Conservation (phyloP, 2,329 filamentous ascomycete species). For the Neurospora sp. region DNA sequence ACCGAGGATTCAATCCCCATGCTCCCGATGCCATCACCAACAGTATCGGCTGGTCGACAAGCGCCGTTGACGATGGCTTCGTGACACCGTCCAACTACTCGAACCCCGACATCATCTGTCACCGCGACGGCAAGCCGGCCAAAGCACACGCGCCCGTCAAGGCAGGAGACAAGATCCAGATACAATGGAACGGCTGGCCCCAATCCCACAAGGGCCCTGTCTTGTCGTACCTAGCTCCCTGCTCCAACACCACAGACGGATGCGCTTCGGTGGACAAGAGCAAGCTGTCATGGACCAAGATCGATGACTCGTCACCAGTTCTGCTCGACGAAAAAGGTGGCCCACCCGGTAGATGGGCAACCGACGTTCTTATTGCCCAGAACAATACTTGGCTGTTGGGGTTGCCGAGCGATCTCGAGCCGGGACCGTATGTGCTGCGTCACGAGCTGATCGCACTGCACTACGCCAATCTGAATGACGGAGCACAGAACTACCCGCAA, state of each 20-base stretch:
- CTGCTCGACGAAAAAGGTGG: slow-evolving; percentile 17
- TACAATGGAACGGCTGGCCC: slow-evolving; percentile 56
- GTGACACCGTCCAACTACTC: slow-evolving; percentile 36
- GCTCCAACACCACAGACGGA: slow-evolving; percentile 22
- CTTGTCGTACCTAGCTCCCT: slow-evolving; percentile 30
- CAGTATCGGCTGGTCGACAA: slow-evolving; percentile 43
- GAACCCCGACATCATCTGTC: slow-evolving; percentile 49
- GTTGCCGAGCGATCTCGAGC: slow-evolving; percentile 30
- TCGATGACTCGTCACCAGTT: slow-evolving; percentile 26
- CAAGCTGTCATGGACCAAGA: slow-evolving; percentile 32
- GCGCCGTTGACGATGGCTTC: slow-evolving; percentile 41
- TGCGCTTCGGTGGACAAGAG: slow-evolving; percentile 30
- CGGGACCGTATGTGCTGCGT: slow-evolving; percentile 42
- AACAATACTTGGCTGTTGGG: slow-evolving; percentile 41
- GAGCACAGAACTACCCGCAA: slow-evolving; percentile 24
- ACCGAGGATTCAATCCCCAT: slow-evolving; percentile 30
- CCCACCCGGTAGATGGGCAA: slow-evolving; percentile 26
- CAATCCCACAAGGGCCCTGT: slow-evolving; percentile 35
- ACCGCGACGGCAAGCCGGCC: slow-evolving; percentile 43
- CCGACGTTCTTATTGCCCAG: slow-evolving; percentile 37
- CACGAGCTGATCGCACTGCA: slow-evolving; percentile 39
- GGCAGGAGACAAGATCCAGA: slow-evolving; percentile 44
- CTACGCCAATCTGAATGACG: slow-evolving; percentile 15
- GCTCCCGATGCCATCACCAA: slow-evolving; percentile 8
- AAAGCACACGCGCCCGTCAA: slow-evolving; percentile 40